Evolutionary conservation across 2,329 filamentous ascomycete species (phyloP).

Genomic region (Atkinsonella texensis): DNA sequence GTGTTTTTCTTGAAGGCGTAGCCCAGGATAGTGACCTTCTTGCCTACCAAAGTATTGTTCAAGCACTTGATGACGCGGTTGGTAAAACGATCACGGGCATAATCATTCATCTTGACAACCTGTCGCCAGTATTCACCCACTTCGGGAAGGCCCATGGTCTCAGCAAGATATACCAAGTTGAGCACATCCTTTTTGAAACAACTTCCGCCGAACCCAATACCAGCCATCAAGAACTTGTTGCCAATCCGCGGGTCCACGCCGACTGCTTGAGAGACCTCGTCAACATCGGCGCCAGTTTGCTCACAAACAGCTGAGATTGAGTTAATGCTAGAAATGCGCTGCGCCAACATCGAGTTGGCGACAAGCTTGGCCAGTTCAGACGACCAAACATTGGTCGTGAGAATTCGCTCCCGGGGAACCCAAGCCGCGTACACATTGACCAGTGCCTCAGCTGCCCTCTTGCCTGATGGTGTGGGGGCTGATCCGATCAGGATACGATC

Average conservation of each 20-base stretch:
- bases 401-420: constrained; percentile 54
- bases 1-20: constrained; percentile 76
- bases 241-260: constrained; percentile 64
- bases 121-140: constrained; percentile 66
- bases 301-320: constrained; percentile 72
- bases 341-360: constrained; percentile 69
- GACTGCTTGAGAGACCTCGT: constrained; percentile 55
- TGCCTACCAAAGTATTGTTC: constrained; percentile 55
- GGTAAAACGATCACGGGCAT: constrained; percentile 57
- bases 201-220: constrained; percentile 66
- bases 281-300: constrained; percentile 61
- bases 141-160: constrained; percentile 55
- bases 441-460: constrained; percentile 49
- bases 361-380: constrained; percentile 70
- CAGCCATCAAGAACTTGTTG: constrained; percentile 59
- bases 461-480: constrained; percentile 45
- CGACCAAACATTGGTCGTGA: constrained; percentile 64
- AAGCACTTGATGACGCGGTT: constrained; percentile 53
- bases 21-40: constrained; percentile 62
- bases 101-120: constrained; percentile 67
- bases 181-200: constrained; percentile 77
- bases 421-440: constrained; percentile 57
- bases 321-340: constrained; percentile 73
- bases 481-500: constrained; percentile 68
- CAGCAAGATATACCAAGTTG: constrained; percentile 61